Evolutionary conservation across 768 basidiomycete species (phyloP), one percentile per base, ranked within the genome.

Genomic region (Termitomyces sp.): DNA sequence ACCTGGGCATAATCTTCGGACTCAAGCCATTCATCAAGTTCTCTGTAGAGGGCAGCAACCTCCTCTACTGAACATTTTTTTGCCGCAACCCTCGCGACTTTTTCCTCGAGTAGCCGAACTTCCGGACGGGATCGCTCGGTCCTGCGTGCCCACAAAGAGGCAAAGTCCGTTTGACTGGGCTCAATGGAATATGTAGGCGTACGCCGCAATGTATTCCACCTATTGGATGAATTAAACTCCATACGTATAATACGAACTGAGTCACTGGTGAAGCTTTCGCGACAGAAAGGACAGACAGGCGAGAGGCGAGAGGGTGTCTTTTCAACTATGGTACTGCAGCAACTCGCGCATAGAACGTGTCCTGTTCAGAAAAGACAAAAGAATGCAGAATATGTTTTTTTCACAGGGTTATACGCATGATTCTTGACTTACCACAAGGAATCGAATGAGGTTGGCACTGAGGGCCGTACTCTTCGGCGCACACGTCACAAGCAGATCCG

Each of bases 11-110:
- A 80, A 62, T 71, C 75, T 64, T 86, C 85, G 52, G 81, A 74
- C 46, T 74, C 76, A 56, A 92, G 71, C 88, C 88, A 92, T 59
- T 84, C 82, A 68, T 89, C 82, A 60, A 92, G 79, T 73, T 92
- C 90, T 67, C 84, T 82, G 73, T 90, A 87, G 61, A 92, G 81
- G 59, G 79, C 74, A 52, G 84, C 82, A 52, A 92, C 88, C 75
- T 92, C 90, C 70, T 92, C 90, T 59, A 92, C 90, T 39, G 88
- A 90, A 74, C 88, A 90, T 79, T 89, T 91, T 82, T 89, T 89
- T 14, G 83, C 81, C 34, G 90, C 90, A 64, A 91, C 85, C 65
- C 79, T 81, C 56, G 85, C 85, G 57, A 92, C 88, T 72, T 84
- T 90, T 72, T 84, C 83, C 72, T 92, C 90, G 56, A 92, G 77